Base-by-base conservation (phyloP, 208 protist species). In the Porcisia deanei region DNA sequence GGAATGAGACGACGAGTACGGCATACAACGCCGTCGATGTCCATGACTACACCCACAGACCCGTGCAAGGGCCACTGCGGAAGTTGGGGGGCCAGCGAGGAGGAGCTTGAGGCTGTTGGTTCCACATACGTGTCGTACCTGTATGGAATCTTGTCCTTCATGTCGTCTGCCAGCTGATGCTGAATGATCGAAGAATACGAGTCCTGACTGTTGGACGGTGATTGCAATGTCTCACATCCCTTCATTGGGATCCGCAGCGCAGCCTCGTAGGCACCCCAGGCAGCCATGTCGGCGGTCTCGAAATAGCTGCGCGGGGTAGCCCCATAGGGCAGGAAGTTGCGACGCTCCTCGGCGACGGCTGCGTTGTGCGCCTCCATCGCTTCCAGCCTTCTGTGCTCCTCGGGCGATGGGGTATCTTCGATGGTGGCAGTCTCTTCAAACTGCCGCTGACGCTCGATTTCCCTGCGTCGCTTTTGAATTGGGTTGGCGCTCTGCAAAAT, bases 1-100 rank as follows among this genome's bases (percentile, higher is more conserved):
- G 88, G 84, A 63, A 97, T 88, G 60, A 97, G 76, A 25, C 89
- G 78, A 22, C 82, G 69, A 55, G 88, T 85, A 53, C 91, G 88
- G 73, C 88, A 84, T 12, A 97, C 77, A 18, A 96, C 91, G 34
- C 94, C 94, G 66, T 97, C 91, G 47, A 97, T 86, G 71, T 97
- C 94, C 71, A 97, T 79, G 67, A 97, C 91, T 37, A 96, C 66
- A 8, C 88, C 94, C 20, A 85, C 85, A 1, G 86, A 91, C 25
- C 91, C 91, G 83, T 95, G 90, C 37, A 97, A 61, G 9, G 94
- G 94, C 90, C 90, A 97, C 34, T 71, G 61, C 47, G 71, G 75
- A 16, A 16, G 63, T 14, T 4, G 30, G 20, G 4, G 64, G 71
- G 39, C 41, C 30, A 16, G 37, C 12, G 70, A 16, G 7, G 64